These are phyloP conservation scores for Debaryomyces psychrophilus DNA, from an alignment of 1,139 yeast genomes.

Conservation along the genomic window DNA sequence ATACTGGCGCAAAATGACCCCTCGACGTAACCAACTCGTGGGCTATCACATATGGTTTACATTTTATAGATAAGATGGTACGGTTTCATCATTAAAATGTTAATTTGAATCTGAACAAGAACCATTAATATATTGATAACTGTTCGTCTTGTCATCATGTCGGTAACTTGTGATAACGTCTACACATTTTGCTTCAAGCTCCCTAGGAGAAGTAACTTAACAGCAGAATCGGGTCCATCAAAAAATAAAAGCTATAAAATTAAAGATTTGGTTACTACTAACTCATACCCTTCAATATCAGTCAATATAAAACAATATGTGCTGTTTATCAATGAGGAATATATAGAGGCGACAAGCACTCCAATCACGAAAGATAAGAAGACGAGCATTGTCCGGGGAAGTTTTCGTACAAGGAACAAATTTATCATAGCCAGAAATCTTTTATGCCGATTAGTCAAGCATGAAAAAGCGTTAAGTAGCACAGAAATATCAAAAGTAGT, in stretches of 20 bases:
- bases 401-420: slow-evolving; percentile 24
- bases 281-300: slow-evolving; percentile 9
- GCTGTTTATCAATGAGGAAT: slow-evolving; percentile 8
- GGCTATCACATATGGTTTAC: not conserved
- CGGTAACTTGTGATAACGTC: not conserved
- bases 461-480: slow-evolving; percentile 13
- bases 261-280: slow-evolving; percentile 8
- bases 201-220: not conserved
- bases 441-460: slow-evolving; percentile 18
- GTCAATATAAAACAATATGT: slow-evolving; percentile 9
- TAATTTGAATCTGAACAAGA: not conserved
- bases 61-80: slow-evolving; percentile 1
- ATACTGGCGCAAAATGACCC: too few species aligned
- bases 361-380: slow-evolving; percentile 1
- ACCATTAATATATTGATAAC: not conserved
- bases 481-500: slow-evolving; percentile 21
- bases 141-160: not conserved
- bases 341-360: slow-evolving; percentile 5
- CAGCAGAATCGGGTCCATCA: not conserved
- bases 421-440: slow-evolving; percentile 26
- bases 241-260: slow-evolving; percentile 6
- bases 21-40: not conserved
- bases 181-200: slow-evolving; percentile 7
- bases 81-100: not conserved
- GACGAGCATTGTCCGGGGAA: slow-evolving; percentile 12